These are phyloP conservation scores for Globisporangium recalcitrans DNA, from an alignment of 352 stramenopile genomes.

Conservation along the genomic window DNA sequence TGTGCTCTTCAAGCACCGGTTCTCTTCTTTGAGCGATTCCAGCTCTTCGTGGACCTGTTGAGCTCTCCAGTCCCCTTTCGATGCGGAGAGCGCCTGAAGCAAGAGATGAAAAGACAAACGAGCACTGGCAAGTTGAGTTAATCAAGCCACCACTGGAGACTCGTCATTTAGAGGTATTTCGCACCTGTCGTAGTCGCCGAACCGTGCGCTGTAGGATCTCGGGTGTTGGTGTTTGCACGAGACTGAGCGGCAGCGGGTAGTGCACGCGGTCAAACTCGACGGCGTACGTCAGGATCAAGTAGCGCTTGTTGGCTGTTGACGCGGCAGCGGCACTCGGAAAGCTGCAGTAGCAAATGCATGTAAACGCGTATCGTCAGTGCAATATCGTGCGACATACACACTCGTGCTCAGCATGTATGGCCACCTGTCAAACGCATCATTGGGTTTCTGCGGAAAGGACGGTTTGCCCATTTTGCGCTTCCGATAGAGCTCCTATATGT, in stretches of 20 bases:
- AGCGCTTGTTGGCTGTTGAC: constrained; percentile 57
- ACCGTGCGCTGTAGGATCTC: constrained; percentile 83
- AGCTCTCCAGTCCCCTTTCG: constrained; percentile 17
- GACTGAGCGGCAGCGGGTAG: constrained; percentile 87
- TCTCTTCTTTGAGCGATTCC: constrained; percentile 47
- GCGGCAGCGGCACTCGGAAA: constrained; percentile 5
- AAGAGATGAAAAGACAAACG: neutral
- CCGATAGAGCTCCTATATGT: constrained; percentile 56
- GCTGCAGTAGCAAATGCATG: neutral
- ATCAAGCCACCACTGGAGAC: neutral
- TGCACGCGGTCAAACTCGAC: constrained; percentile 93
- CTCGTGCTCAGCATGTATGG: neutral
- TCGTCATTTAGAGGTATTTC: neutral
- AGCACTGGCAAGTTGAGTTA: neutral
- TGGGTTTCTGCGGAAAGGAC: neutral
- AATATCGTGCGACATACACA: too few species aligned
- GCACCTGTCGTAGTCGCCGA: constrained; percentile 46
- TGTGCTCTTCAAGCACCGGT: constrained; percentile 59
- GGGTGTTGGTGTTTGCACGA: constrained; percentile 52
- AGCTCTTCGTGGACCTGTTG: constrained; percentile 36
- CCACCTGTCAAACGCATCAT: constrained; percentile 17
- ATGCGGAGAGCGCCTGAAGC: constrained; percentile 11
- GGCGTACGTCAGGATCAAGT: constrained; percentile 92
- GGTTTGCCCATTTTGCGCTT: constrained; percentile 61
- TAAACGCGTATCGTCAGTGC: neutral